Evolutionary conservation across 768 basidiomycete genomes (phyloP), one percentile per base, ranked within the genome.

Genomic region (Collybia sp.): DNA sequence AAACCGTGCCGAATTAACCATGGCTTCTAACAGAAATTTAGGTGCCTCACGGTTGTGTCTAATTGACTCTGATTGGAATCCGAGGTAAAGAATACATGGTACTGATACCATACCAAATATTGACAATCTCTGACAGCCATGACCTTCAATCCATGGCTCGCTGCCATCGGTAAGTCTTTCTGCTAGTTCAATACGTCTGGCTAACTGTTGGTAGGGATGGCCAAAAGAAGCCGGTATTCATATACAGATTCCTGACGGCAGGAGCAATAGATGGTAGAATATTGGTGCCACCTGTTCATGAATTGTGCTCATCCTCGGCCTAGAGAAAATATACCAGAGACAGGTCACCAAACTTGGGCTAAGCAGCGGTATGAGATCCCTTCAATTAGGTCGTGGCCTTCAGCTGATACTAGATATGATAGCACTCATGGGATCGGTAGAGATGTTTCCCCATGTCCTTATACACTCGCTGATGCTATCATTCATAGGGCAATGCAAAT

Each of bases 81-180:
- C 93, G 31, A 90, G 88, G 85, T 82, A 42, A 42, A 59, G 16
- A 49, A 13, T 3, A 13, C 20, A n/a, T 38, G 25, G 11, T 10
- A 13, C 30, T 17, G 6, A 18, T 18, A 31, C 19, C 25, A 17
- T 41, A 19, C 30, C 20, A 33, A 35, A 32, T 33, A 20, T 18
- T 15, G 44, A 47, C 25, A 45, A 42, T 16, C 30, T 16, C 12
- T 12, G 39, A 20, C 45, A 91, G 88, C 56, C 88, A 88, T 56
- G 96, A 99, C 66, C 64, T 93, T 13, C 96, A 99, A 64, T 86
- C 96, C 1, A 98, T 98, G 95, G 95, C 93, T 43, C 81, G 95
- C 41, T 95, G 94, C 59, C 91, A 95, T 65, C 79, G 92, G 92
- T 91, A 49, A 39, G 68, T 53, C 30, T 31, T 39, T 33, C 20